Evolutionary conservation across 768 basidiomycete genomes (phyloP), one percentile per base, ranked within the genome.

Genomic region (Lactarius tabidus): DNA sequence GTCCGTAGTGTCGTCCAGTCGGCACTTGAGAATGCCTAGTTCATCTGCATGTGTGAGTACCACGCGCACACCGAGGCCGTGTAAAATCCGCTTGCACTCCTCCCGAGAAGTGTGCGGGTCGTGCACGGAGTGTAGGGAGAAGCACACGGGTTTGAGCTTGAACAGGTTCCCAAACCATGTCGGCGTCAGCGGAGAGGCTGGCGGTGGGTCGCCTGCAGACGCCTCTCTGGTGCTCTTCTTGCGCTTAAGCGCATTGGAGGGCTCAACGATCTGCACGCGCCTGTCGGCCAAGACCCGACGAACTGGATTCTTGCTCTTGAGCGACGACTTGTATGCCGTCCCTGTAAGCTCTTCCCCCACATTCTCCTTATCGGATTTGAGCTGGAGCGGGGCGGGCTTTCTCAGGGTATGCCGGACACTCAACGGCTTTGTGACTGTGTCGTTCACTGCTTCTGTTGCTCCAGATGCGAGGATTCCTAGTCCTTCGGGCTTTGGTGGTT

Each of bases 91-190:
- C 64, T 86, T 82, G 74, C 91, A 91, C 71, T 90, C 87, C 69
- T 85, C 84, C 57, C 89, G 80, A 7, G 93, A 90, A 45, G 82
- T 85, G 67, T 85, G 80, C 14, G 81, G 75, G 64, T 87, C 85
- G 62, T 82, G 79, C 17, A 79, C 75, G 5, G 89, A 92, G 51
- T 84, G 74, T 14, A 95, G 78, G 29, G 73, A 72, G 70, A 84
- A 85, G 35, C 76, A 80, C 35, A 84, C 78, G 0, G 91, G 86
- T 71, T 89, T 92, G 78, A 93, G 88, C 73, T 85, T 90, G 83
- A 98, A 95, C 48, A 97, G 82, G 71, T 87, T 90, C 52, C 86
- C 86, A 67, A 99, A 84, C 96, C 95, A 98, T 58, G 82, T 75
- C 52, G 79, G 75, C 3, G 80, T 77, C n/a, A 78, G 77, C 2